These are phyloP conservation scores for Saksenaea vasiformis DNA, from an alignment of 371 early-diverging fungal genomes.

Conservation along the genomic window DNA sequence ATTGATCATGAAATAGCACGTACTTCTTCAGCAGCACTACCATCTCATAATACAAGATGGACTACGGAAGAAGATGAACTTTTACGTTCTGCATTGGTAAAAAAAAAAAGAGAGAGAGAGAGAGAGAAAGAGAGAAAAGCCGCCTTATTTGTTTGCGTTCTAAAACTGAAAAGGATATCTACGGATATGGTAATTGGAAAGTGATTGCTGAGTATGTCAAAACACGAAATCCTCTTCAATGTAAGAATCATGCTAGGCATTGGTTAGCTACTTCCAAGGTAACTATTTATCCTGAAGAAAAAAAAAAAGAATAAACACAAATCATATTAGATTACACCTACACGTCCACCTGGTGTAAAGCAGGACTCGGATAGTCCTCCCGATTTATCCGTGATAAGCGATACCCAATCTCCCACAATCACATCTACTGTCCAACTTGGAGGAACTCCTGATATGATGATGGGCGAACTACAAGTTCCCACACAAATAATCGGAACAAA, in stretches of 20 bases:
- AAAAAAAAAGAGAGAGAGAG: background rate
- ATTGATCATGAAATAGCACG: slow-evolving; percentile 8
- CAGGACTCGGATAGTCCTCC: background rate
- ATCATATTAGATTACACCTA: background rate
- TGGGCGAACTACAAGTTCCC: background rate
- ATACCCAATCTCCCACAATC: background rate
- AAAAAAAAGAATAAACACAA: background rate
- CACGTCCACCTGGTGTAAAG: background rate
- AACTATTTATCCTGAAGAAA: background rate
- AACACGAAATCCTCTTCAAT: slow-evolving; percentile 65
- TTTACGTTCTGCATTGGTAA: slow-evolving; percentile 52
- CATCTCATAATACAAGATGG: slow-evolving; percentile 69
- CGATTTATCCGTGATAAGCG: background rate
- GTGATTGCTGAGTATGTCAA: slow-evolving; percentile 53
- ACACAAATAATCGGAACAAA: background rate
- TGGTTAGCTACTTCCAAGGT: slow-evolving; percentile 21
- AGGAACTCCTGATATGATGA: background rate
- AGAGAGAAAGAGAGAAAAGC: no score
- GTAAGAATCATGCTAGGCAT: slow-evolving; percentile 72
- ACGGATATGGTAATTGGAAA: slow-evolving; percentile 75
- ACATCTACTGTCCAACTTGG: background rate
- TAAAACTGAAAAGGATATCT: slow-evolving; percentile 31
- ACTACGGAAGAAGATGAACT: slow-evolving; percentile 43
- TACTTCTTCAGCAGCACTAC: slow-evolving; percentile 55
- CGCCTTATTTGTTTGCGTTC: background rate